Base-by-base conservation (phyloP, 371 early-diverging fungal species). In the Neoconidiobolus thromboides region DNA sequence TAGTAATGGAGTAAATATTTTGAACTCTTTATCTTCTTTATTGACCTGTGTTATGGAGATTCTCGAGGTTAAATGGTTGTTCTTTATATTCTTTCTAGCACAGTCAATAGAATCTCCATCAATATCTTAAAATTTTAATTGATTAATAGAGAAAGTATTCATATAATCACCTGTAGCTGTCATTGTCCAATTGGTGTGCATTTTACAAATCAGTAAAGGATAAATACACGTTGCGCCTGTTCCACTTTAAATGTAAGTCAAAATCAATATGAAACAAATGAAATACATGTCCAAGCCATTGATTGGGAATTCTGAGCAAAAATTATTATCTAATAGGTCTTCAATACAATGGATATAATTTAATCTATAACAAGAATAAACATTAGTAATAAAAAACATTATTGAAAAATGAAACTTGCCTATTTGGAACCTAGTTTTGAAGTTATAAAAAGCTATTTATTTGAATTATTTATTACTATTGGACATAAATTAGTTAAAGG, bases 131-230 rank as follows among this genome's bases (percentile, higher is more conserved):
- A 26, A 26, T 26, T 26, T 26, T 26, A 26, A 26, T 46, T 7
- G n/a, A 51, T 51, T 51, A 36, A 26, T 51, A 51, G 36, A 3
- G 7, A 9, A 14, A 7, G 14, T 26, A 10, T 26, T n/a, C 10
- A 3, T 51, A 14, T 14, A 51, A 51, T 9, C n/a, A 51, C 52
- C 52, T n/a, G 52, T 26, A n/a, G 26, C 52, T 10, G 52, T 38
- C 52, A 51, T 51, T 51, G 9, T 51, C 52, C 52, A 51, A 38
- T 36, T 51, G 37, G 52, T 5, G 37, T 51, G 52, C 14, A n/a
- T 51, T n/a, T n/a, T 10, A 38, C 52, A 51, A 36, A 51, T 51
- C n/a, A 51, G 52, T 38, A 51, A 51, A 51, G 52, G 52, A 36
- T 51, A 51, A 51, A 51, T 51, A 38, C 52, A 51, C 9, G 52